Conservation (phyloP, 2,329 filamentous ascomycete species). For the Cercospora berteroae region DNA sequence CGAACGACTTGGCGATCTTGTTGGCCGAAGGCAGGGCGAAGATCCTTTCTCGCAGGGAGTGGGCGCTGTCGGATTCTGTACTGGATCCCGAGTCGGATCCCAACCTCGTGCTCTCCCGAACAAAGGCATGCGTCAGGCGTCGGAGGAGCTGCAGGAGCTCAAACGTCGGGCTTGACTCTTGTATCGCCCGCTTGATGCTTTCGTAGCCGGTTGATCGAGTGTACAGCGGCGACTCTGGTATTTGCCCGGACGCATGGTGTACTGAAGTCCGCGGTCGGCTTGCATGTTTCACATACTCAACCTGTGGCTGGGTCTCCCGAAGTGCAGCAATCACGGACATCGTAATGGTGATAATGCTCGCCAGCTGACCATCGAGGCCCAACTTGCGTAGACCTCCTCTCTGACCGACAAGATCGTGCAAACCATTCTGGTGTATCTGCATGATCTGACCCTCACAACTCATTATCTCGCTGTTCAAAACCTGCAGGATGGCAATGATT, state of each 20-base stretch:
- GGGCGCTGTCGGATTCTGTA: neutral
- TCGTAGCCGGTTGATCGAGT: slow-evolving; percentile 20
- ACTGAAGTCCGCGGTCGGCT: slow-evolving; percentile 5
- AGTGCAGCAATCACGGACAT: slow-evolving; percentile 29
- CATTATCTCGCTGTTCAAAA: slow-evolving; percentile 36
- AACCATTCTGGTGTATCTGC: slow-evolving; percentile 31
- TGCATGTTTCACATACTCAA: slow-evolving; percentile 21
- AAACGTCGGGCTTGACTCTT: slow-evolving; percentile 18
- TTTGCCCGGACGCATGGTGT: slow-evolving; percentile 11
- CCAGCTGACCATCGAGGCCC: slow-evolving; percentile 30
- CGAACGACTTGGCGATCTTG: slow-evolving; percentile 16
- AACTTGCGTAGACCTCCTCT: slow-evolving; percentile 34
- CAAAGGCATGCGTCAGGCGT: slow-evolving; percentile 21
- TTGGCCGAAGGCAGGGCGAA: slow-evolving; percentile 16
- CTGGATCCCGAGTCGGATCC: neutral
- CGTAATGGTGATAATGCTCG: slow-evolving; percentile 29
- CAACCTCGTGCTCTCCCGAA: slow-evolving; percentile 3
- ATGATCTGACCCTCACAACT: slow-evolving; percentile 29
- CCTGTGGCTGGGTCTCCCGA: slow-evolving; percentile 25
- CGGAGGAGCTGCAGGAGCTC: slow-evolving; percentile 22
- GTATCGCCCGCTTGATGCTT: slow-evolving; percentile 17
- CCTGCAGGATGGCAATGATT: slow-evolving; percentile 36
- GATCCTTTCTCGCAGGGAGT: slow-evolving; percentile 18
- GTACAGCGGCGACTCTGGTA: slow-evolving; percentile 28
- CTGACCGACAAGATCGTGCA: slow-evolving; percentile 32